Conservation (phyloP, 805 yeast genomes). For the Maudiozyma serrabonitensis region DNA sequence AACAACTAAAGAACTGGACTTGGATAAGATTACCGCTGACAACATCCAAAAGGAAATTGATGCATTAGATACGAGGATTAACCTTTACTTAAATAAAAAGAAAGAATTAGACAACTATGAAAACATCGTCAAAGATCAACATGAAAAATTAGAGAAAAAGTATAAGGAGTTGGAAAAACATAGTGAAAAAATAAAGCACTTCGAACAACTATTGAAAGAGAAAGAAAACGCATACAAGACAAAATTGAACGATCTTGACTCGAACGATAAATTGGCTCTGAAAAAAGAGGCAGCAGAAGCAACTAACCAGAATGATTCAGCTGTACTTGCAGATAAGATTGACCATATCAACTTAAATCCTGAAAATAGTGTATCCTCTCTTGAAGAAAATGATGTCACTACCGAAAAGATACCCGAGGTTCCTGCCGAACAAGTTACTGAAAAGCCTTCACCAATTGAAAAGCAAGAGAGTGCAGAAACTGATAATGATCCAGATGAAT, state of each 20-base stretch:
- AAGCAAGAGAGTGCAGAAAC: background rate
- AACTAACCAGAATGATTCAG: background rate
- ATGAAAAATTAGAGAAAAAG: constrained; percentile 23
- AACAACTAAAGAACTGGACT: constrained; percentile 56
- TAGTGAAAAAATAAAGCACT: constrained; percentile 3
- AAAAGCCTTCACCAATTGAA: background rate
- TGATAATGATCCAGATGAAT: constrained; percentile 30
- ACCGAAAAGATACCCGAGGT: constrained; percentile 19
- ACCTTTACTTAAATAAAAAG: constrained; percentile 23
- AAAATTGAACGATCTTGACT: constrained; percentile 37
- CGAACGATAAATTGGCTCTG: background rate
- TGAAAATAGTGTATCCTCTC: background rate
- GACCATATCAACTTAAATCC: background rate
- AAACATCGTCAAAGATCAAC: constrained; percentile 22
- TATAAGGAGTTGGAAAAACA: constrained; percentile 24
- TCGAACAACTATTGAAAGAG: constrained; percentile 3
- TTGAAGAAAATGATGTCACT: background rate
- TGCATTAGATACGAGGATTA: constrained; percentile 23
- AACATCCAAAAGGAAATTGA: constrained; percentile 32
- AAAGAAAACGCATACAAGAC: constrained; percentile 46
- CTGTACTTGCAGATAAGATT: background rate
- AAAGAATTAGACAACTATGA: constrained; percentile 26
- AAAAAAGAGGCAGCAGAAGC: background rate
- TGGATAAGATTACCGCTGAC: constrained; percentile 40
- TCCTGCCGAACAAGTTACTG: constrained; percentile 12